phyloP scores from a whole-genome alignment of 1,139 yeast genomes.

The Protomyces lactucae-debilis region DNA sequence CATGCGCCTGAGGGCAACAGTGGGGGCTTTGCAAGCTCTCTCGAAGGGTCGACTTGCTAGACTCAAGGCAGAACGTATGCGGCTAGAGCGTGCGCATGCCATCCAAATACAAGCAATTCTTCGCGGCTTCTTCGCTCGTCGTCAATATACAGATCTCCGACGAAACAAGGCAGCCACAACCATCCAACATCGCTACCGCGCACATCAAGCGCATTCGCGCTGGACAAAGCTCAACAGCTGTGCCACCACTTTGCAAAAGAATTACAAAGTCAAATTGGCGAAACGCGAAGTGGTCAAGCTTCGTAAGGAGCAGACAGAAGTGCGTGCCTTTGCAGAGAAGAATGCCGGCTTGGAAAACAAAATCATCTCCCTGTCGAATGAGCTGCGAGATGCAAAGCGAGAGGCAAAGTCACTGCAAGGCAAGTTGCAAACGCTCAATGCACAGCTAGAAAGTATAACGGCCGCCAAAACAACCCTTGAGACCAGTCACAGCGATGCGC shows the following conservation, averaged over 20 bases:
- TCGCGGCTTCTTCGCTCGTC: constrained; percentile 60
- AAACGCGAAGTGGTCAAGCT: constrained; percentile 57
- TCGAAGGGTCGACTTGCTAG: constrained; percentile 1
- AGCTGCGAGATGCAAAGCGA: constrained; percentile 57
- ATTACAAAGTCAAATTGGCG: constrained; percentile 58
- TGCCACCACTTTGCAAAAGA: constrained; percentile 55
- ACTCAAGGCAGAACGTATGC: not conserved
- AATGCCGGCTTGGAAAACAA: constrained; percentile 44
- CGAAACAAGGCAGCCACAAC: constrained; percentile 60
- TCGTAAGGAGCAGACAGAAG: constrained; percentile 52
- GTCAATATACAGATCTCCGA: constrained; percentile 52
- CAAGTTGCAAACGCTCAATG: constrained; percentile 59
- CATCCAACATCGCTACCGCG: constrained; percentile 69
- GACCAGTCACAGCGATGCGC: constrained; percentile 37
- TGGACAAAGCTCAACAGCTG: constrained; percentile 56
- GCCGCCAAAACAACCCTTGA: constrained; percentile 62
- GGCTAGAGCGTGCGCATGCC: constrained; percentile 42
- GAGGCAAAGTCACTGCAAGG: constrained; percentile 61
- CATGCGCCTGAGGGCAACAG: constrained; percentile 45
- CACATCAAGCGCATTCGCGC: constrained; percentile 53
- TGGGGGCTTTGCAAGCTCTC: constrained; percentile 2
- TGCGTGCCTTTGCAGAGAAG: constrained; percentile 37
- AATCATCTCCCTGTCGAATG: constrained; percentile 51
- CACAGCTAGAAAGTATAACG: constrained; percentile 55
- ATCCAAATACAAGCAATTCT: constrained; percentile 54